Evolutionary conservation across 2,329 filamentous ascomycete genomes (phyloP).

Genomic region (Capronia americana): DNA sequence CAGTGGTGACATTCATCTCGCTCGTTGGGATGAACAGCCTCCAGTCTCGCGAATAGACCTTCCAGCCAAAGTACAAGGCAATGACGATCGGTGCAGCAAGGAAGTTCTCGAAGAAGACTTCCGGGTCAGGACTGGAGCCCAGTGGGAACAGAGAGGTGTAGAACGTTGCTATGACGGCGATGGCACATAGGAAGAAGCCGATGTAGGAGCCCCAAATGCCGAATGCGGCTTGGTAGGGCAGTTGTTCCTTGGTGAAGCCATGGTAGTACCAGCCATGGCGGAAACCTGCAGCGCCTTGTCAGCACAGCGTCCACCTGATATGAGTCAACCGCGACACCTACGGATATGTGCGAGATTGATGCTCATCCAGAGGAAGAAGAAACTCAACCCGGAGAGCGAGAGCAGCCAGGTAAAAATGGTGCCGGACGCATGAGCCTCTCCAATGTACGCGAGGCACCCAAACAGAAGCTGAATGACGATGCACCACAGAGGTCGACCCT

Average conservation of each 20-base stretch:
- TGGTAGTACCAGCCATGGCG: conserved; percentile 51
- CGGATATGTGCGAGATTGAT: conserved; percentile 65
- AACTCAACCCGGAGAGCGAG: conserved; percentile 31
- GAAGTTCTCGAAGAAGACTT: conserved; percentile 42
- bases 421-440: conserved; percentile 5
- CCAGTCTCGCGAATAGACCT: conserved; percentile 39
- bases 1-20: not conserved
- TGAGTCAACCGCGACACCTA: conserved; percentile 73
- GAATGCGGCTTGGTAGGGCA: conserved; percentile 81
- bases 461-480: conserved; percentile 58
- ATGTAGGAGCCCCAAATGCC: conserved; percentile 81
- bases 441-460: conserved; percentile 18
- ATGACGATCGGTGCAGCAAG: conserved; percentile 41
- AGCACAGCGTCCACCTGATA: conserved; percentile 57
- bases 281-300: conserved; percentile 1
- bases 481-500: conserved; percentile 41
- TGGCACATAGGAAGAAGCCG: conserved; percentile 74
- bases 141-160: conserved; percentile 86
- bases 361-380: conserved; percentile 69
- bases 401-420: conserved; percentile 21
- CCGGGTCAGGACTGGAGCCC: conserved; percentile 43
- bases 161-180: conserved; percentile 83
- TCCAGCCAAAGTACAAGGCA: conserved; percentile 66
- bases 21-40: not conserved
- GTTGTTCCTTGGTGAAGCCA: conserved; percentile 72